Base-by-base conservation (phyloP, 2,329 filamentous ascomycete genomes). In the Piedraia hortae region DNA sequence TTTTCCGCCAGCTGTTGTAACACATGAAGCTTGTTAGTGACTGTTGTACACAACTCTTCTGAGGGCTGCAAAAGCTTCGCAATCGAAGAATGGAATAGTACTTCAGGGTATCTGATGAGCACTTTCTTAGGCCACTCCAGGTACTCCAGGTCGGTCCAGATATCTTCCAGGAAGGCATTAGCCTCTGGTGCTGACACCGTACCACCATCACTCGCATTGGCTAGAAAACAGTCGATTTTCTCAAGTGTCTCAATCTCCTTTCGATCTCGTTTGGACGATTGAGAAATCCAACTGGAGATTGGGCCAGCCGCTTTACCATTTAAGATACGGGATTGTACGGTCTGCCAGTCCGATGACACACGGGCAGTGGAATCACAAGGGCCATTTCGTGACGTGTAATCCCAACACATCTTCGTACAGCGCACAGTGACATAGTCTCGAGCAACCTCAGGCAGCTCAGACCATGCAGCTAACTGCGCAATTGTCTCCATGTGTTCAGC, bases 81-180 rank as follows among this genome's bases (percentile, higher is more conserved):
- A 10, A 17, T 17, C 7, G 16, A 7, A 7, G 16, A 7, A 17
- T 17, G 7, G 16, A 17, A 7, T 10, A 17, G 16, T 7, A 7
- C 10, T 10, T 17, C 16, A 17, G 7, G 7, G n/a, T n/a, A n/a
- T n/a, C n/a, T n/a, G 10, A 17, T 7, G 10, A 47, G 36, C 2
- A 48, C 38, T 2, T 34, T 34, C 27, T 49, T 45, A 7, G 45
- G 44, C 28, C 50, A 54, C 18, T 54, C 51, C 22, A 53, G 44
- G 21, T 47, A 47, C 26, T 54, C 52, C 2, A 51, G 34, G 26
- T 54, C 51, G 14, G 45, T 45, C 49, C 50, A 54, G n/a, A 54
- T 35, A 15, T 42, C 39, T 6, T 43, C 29, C 3, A 46, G 22
- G 9, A 7, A 5, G 3, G 14, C 14, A 10, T 20, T 10, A 11